Conservation (phyloP, 1,284 basidiomycete genomes). For the Ganoderma lingzhi region DNA sequence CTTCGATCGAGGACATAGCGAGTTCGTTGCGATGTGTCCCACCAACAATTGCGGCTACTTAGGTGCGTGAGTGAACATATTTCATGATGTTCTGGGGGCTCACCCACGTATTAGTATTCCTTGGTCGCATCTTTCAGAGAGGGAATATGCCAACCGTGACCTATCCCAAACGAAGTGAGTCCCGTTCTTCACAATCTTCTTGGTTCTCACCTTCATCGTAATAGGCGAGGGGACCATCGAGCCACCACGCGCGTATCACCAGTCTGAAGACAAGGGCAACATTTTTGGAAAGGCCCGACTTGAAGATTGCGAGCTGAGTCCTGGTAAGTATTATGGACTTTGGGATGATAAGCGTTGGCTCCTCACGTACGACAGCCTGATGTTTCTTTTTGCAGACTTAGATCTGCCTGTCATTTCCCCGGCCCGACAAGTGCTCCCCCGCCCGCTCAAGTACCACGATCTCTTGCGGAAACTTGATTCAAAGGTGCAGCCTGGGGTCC, state of each 20-base stretch:
- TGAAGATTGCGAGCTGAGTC: neutral
- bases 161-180: neutral
- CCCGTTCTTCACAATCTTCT: neutral
- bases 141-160: too few species aligned
- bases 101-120: neutral
- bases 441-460: neutral
- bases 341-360: neutral
- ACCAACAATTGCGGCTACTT: neutral
- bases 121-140: neutral
- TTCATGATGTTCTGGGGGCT: neutral
- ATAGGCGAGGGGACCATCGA: neutral
- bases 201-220: neutral
- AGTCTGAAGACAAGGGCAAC: neutral
- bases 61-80: neutral
- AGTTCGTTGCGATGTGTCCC: neutral
- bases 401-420: neutral
- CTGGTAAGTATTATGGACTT: neutral
- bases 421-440: too few species aligned
- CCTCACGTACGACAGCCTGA: neutral
- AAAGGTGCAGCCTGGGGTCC: neutral
- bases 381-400: neutral
- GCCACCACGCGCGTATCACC: too few species aligned
- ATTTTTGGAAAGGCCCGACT: neutral
- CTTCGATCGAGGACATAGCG: neutral
- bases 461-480: neutral